Percentiles rank a stretch among this genome's conserved stretches.
Evolutionary conservation across 1,139 yeast genomes (phyloP).

Genomic region (Geotrichum europaeum): DNA sequence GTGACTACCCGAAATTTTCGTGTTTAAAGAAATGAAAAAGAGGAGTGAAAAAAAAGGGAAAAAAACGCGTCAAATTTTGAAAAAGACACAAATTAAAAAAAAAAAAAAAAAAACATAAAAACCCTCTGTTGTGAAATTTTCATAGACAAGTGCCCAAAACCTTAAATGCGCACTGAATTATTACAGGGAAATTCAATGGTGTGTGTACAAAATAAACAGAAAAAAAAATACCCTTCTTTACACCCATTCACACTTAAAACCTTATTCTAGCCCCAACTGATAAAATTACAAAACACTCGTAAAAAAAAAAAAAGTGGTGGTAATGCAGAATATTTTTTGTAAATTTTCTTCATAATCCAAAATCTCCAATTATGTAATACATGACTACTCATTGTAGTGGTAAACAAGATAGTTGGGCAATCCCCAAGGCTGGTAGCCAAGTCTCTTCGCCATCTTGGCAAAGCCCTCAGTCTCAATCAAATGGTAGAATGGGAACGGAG

Average conservation of each 20-base stretch:
- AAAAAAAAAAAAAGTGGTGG: background rate
- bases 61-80: too few species aligned
- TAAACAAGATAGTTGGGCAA: conserved; percentile 90
- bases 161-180: too few species aligned
- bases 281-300: background rate
- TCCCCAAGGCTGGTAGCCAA: conserved; percentile 87
- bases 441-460: conserved; percentile 94
- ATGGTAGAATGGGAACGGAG: conserved; percentile 94
- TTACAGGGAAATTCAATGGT: too few species aligned
- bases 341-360: background rate
- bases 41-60: background rate
- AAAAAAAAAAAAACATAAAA: too few species aligned
- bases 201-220: too few species aligned
- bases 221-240: too few species aligned
- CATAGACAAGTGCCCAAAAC: too few species aligned
- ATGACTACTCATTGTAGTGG: conserved; percentile 38
- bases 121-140: too few species aligned
- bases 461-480: conserved; percentile 97
- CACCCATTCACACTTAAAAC: background rate
- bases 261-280: background rate
- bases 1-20: background rate
- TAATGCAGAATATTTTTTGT: background rate
- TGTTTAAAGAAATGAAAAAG: background rate
- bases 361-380: background rate
- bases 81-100: too few species aligned